phyloP scores from a whole-genome alignment of 2,329 filamentous ascomycete genomes.

The Paracamarosporium sp. region DNA sequence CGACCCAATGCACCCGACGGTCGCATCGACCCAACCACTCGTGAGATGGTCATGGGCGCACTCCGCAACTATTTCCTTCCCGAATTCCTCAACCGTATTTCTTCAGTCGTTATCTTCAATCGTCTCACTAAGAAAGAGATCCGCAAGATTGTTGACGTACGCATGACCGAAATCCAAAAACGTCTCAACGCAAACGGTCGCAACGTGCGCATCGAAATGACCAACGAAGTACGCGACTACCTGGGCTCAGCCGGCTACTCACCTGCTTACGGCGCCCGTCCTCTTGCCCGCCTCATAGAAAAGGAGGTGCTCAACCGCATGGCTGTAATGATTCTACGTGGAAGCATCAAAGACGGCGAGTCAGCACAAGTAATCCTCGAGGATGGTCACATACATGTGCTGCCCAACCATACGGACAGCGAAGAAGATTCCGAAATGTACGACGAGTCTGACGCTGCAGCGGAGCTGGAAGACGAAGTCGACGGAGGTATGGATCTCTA shows the following conservation, averaged over 20 bases:
- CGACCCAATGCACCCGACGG: slow-evolving; percentile 80
- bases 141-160: slow-evolving; percentile 91
- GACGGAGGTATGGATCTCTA: slow-evolving; percentile 69
- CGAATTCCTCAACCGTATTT: slow-evolving; percentile 98
- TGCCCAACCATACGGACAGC: slow-evolving; percentile 80
- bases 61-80: slow-evolving; percentile 96
- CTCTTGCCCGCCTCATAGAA: slow-evolving; percentile 88
- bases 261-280: slow-evolving; percentile 91
- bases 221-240: slow-evolving; percentile 88
- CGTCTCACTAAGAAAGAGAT: slow-evolving; percentile 89
- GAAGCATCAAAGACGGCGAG: slow-evolving; percentile 86
- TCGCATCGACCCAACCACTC: slow-evolving; percentile 82
- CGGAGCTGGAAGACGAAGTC: slow-evolving; percentile 65
- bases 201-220: slow-evolving; percentile 84
- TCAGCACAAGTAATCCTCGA: slow-evolving; percentile 78
- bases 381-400: slow-evolving; percentile 78
- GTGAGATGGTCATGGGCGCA: slow-evolving; percentile 87
- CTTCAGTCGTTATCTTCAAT: slow-evolving; percentile 97
- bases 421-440: slow-evolving; percentile 76
- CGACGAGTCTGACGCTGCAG: slow-evolving; percentile 76
- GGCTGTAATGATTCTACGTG: slow-evolving; percentile 88
- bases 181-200: slow-evolving; percentile 84
- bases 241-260: slow-evolving; percentile 91
- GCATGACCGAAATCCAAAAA: slow-evolving; percentile 87
- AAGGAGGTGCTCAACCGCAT: slow-evolving; percentile 95